Base-by-base conservation (phyloP, 2,329 filamentous ascomycete species). In the Penicillium sp. region DNA sequence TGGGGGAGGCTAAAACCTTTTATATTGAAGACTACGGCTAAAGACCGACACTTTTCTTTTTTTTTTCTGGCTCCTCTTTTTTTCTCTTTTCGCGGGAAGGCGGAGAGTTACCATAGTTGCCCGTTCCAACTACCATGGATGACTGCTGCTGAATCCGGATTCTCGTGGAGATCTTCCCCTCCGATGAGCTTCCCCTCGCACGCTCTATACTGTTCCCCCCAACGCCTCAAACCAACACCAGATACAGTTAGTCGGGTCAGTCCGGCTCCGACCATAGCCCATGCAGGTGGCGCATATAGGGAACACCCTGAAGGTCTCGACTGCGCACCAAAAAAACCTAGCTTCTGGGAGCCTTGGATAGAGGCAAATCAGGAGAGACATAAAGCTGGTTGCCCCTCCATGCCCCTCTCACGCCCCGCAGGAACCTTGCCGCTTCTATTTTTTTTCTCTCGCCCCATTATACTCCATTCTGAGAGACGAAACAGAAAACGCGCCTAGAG, bases 381-480 rank as follows among this genome's bases (percentile, higher is more conserved):
- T 38, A 49, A 58, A 42, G 38, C 43, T 49, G 34, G 36, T 38
- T 36, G 46, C 54, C 54, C 48, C 53, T 56, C 51, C 53, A 14
- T 34, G 34, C 34, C 34, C 34, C 55, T 54, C 56, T 56, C n/a
- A n/a, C n/a, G 58, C 61, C 59, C 61, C 58, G 45, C 50, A 54
- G 52, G 44, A 57, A 56, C 55, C 48, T 58, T 34, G 56, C 57
- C 54, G 56, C 53, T 62, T 55, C 58, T 58, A 59, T 57, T 61
- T 57, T 54, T 53, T 53, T 54, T 34, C 14, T 41, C 45, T 48
- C 44, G 47, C 53, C 40, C 21, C 39, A 34, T 34, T 42, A 27
- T 6, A 45, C 13, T 18, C 18, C 18, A 18, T 18, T 18, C 18
- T 18, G 10, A 39, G 9, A 31, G n/a, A 5, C 31, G 31, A 18